phyloP scores from a whole-genome alignment of 139 green algal genomes.

The Deuterostichococcus epilithicus region DNA sequence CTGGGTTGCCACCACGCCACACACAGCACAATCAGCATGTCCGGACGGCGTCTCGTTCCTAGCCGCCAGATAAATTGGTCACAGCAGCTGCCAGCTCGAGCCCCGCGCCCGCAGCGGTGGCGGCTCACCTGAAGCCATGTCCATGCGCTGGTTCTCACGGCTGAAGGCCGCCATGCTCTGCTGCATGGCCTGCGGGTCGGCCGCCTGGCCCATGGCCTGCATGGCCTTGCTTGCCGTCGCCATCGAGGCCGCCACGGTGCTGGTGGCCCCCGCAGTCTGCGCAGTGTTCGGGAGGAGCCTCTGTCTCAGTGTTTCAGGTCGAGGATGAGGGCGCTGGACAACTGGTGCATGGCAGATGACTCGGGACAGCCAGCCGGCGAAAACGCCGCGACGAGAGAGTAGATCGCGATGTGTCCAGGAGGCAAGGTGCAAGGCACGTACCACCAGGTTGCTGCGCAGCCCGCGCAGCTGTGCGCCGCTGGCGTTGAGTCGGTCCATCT shows the following conservation, averaged over 20 bases:
- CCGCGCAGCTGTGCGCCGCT: constrained; percentile 51
- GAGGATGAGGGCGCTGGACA: too few species aligned
- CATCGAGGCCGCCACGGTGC: constrained; percentile 51
- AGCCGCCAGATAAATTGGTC: too few species aligned
- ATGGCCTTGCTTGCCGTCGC: constrained; percentile 56
- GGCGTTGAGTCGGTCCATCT: constrained; percentile 53
- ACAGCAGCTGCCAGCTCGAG: too few species aligned
- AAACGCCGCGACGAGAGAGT: too few species aligned
- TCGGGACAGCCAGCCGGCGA: too few species aligned
- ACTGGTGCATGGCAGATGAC: too few species aligned
- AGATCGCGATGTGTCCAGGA: background rate
- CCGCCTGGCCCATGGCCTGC: constrained; percentile 41
- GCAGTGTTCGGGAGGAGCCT: too few species aligned
- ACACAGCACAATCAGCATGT: too few species aligned
- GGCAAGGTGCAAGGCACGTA: constrained; percentile 6
- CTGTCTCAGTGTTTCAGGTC: too few species aligned
- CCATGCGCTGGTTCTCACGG: constrained; percentile 62
- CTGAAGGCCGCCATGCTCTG: constrained; percentile 56
- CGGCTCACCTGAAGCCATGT: constrained; percentile 39
- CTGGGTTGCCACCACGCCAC: too few species aligned
- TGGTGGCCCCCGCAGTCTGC: constrained; percentile 64
- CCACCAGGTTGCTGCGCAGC: constrained; percentile 49
- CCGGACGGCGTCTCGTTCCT: too few species aligned
- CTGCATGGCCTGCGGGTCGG: constrained; percentile 41
- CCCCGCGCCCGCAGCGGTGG: too few species aligned